Evolutionary conservation across 257 asterid species (phyloP).

Genomic region (Lantana camara): DNA sequence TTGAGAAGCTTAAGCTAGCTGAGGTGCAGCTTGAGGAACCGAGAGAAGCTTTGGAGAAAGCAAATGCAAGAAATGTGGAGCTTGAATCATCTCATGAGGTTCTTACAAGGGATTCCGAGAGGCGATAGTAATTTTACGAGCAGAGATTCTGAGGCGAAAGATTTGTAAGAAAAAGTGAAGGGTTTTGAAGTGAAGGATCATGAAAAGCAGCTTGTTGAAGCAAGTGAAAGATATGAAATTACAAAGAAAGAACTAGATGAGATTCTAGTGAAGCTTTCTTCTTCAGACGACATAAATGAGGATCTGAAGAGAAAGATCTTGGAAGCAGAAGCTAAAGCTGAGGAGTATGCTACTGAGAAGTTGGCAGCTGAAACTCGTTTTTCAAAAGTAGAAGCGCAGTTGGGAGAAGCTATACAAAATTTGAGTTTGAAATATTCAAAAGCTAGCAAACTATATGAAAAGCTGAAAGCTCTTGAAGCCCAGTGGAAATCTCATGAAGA

Average conservation of each 20-base stretch:
- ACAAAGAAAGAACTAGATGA: constrained; percentile 49
- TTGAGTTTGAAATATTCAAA: constrained; percentile 49
- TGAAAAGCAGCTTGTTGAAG: constrained; percentile 48
- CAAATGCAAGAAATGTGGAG: constrained; percentile 47
- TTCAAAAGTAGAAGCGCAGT: constrained; percentile 47
- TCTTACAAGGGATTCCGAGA: constrained; percentile 52
- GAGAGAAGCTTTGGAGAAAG: constrained; percentile 44
- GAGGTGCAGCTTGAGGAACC: constrained; percentile 55
- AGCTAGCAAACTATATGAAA: constrained; percentile 50
- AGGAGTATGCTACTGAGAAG: constrained; percentile 44
- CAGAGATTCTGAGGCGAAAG: constrained; percentile 57
- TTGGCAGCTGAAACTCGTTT: constrained; percentile 46
- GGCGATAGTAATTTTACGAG: constrained; percentile 42
- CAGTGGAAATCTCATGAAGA: constrained; percentile 44
- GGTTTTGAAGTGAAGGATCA: constrained; percentile 49
- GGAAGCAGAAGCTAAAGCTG: constrained; percentile 52
- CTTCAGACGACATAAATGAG: constrained; percentile 41
- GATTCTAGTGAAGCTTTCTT: constrained; percentile 39
- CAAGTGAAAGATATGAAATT: constrained; percentile 39
- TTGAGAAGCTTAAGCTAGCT: constrained; percentile 53
- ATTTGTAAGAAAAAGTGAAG: constrained; percentile 42
- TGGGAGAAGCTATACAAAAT: constrained; percentile 49
- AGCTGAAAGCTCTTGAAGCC: constrained; percentile 42
- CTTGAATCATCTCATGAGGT: constrained; percentile 49
- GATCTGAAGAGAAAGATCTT: constrained; percentile 42